Percentiles rank a stretch among this genome's conserved stretches.
Conservation (phyloP, 306 rosid species). For the Lagenaria siceraria region DNA sequence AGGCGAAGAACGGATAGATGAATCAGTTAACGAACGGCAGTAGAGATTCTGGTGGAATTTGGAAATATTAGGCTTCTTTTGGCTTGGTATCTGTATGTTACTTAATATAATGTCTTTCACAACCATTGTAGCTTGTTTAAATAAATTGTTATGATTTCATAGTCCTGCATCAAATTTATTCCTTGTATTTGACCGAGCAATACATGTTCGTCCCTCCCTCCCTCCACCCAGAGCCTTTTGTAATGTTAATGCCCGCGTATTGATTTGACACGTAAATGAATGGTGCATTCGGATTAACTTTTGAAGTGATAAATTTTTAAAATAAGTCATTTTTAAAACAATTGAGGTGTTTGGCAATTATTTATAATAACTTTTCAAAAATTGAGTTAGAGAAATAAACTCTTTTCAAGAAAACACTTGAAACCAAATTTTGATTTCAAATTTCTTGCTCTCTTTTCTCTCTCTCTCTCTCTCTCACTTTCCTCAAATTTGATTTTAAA, state of each 20-base stretch:
- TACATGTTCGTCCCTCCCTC: not conserved
- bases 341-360: too few species aligned
- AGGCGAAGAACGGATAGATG: slow-evolving; percentile 1
- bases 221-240: not conserved
- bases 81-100: not conserved
- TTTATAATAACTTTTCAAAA: too few species aligned
- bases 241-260: not conserved
- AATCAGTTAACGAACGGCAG: not conserved
- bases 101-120: not conserved
- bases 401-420: too few species aligned
- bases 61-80: not conserved
- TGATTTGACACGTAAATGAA: not conserved
- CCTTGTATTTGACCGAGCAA: not conserved
- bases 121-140: not conserved
- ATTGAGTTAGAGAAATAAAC: too few species aligned
- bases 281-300: too few species aligned
- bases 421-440: too few species aligned
- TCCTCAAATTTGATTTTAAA: too few species aligned
- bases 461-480: too few species aligned
- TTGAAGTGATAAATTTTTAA: too few species aligned
- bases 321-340: too few species aligned
- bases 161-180: not conserved
- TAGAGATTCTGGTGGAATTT: not conserved
- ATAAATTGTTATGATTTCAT: not conserved
- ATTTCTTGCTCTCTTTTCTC: too few species aligned